Evolutionary conservation across 2,329 filamentous ascomycete species (phyloP), one percentile per base, ranked within the genome.

Genomic region (Aspergillus versicolor): DNA sequence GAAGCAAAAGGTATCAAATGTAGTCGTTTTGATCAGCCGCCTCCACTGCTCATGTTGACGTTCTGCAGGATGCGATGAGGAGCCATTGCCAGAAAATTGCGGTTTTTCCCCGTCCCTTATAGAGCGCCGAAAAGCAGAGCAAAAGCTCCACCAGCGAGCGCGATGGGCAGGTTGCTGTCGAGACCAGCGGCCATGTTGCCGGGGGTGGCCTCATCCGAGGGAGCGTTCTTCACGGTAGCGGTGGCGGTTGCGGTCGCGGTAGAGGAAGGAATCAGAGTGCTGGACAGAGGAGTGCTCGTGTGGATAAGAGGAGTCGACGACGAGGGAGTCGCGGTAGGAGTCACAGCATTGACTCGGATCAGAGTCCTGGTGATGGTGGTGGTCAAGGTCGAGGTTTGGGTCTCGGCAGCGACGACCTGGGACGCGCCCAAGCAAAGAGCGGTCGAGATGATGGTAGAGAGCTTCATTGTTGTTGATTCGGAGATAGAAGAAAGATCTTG

Each of bases 331-430:
- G 62, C 61, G 15, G 70, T 63, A 2, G 71, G 63, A 37, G 70
- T 70, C 52, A 70, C 67, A 12, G 77, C 74, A 17, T 81, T 76
- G 43, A 77, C 75, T 15, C 78, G 77, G 4, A 74, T 49, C 17
- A 77, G 62, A 22, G 78, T 78, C 61, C 79, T 79, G 60, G 75
- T 74, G 46, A 72, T 70, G 19, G 73, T 75, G 22, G 73, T 65
- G 41, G 68, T 69, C 21, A 67, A 60, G 50, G 70, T 71, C 47
- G 63, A 65, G 24, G 58, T 65, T 30, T 64, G 58, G 32, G 27
- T 38, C 19, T 65, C 65, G 40, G 70, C 67, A 17, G 65, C 66
- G 46, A 65, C 63, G n/a, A 71, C 57, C 57, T 70, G 70, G 55
- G 67, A 62, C 43, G 66, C 71, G 19, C 69, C 66, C 43, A 76